A percentile compares a stretch with the other conserved stretches of the same genome.
Conservation (phyloP, 2,329 filamentous ascomycete genomes). For the Trichoderma harzianum region DNA sequence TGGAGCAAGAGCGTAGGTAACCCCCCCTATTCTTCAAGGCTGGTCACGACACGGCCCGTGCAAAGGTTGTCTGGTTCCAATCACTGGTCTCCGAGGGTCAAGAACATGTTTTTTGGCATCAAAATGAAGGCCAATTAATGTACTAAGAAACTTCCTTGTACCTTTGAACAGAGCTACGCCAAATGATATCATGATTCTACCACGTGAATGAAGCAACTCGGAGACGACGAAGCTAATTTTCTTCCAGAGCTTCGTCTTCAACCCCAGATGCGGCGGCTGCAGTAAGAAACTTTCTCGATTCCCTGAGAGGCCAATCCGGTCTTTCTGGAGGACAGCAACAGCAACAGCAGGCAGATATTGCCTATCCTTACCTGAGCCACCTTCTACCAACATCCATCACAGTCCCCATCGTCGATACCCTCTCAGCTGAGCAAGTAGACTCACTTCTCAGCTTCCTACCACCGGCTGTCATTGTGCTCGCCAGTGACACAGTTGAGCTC, state of each 20-base stretch:
- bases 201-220: neutral
- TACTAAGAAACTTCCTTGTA: constrained; percentile 33
- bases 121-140: constrained; percentile 28
- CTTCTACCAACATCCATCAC: constrained; percentile 77
- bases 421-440: constrained; percentile 66
- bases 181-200: constrained; percentile 20
- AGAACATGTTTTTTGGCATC: constrained; percentile 15
- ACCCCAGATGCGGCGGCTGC: constrained; percentile 68
- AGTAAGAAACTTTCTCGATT: constrained; percentile 85
- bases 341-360: constrained; percentile 46
- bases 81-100: constrained; percentile 17
- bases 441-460: constrained; percentile 75
- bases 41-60: constrained; percentile 24
- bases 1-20: constrained; percentile 98
- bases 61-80: constrained; percentile 24
- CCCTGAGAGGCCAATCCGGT: constrained; percentile 60
- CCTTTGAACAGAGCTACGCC: constrained; percentile 26
- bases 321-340: constrained; percentile 32
- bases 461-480: constrained; percentile 71
- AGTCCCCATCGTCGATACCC: constrained; percentile 67
- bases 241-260: constrained; percentile 56
- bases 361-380: constrained; percentile 81
- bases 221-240: constrained; percentile 21
- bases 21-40: constrained; percentile 30
- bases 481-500: constrained; percentile 59